Conservation (phyloP, 2,329 filamentous ascomycete genomes). For the Fonsecaea erecta region DNA sequence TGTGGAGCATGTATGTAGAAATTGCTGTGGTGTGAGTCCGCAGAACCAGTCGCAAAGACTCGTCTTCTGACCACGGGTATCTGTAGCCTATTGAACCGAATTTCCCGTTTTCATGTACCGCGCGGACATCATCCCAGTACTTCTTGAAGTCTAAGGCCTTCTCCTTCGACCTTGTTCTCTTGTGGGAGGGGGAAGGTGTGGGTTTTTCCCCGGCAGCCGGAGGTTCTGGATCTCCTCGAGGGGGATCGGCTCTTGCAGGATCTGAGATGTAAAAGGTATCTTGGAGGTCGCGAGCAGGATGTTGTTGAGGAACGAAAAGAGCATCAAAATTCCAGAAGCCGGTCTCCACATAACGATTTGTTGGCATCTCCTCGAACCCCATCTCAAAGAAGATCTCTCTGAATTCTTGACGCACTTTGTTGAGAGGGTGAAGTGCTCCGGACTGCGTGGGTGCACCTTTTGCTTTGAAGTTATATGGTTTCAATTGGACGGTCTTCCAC, state of each 20-base stretch:
- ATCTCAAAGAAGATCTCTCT: conserved; percentile 98
- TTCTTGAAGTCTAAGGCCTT: conserved; percentile 70
- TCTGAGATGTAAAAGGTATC: conserved; percentile 99
- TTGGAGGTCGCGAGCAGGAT: conserved; percentile 94
- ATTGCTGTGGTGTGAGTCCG: conserved; percentile 96
- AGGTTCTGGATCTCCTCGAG: conserved; percentile 59
- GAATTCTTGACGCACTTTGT: conserved; percentile 95
- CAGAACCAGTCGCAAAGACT: conserved; percentile 84
- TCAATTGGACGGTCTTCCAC: conserved; percentile 93
- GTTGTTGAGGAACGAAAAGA: conserved; percentile 95
- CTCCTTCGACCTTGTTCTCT: conserved; percentile 54
- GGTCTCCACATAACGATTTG: conserved; percentile 88
- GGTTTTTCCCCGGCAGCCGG: conserved; percentile 51
- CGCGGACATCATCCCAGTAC: conserved; percentile 86
- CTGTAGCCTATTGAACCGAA: conserved; percentile 96
- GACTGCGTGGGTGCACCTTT: conserved; percentile 58
- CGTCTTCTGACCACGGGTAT: conserved; percentile 88
- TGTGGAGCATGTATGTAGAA: conserved; percentile 87
- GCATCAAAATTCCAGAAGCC: conserved; percentile 99
- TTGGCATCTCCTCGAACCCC: conserved; percentile 98
- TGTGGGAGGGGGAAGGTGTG: conserved; percentile 55
- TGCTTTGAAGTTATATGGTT: conserved; percentile 78
- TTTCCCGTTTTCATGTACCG: conserved; percentile 88
- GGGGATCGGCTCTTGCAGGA: conserved; percentile 73
- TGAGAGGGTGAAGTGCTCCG: conserved; percentile 65